phyloP scores from a whole-genome alignment of 495 filamentous ascomycete genomes.

The Podospora fimiseda region DNA sequence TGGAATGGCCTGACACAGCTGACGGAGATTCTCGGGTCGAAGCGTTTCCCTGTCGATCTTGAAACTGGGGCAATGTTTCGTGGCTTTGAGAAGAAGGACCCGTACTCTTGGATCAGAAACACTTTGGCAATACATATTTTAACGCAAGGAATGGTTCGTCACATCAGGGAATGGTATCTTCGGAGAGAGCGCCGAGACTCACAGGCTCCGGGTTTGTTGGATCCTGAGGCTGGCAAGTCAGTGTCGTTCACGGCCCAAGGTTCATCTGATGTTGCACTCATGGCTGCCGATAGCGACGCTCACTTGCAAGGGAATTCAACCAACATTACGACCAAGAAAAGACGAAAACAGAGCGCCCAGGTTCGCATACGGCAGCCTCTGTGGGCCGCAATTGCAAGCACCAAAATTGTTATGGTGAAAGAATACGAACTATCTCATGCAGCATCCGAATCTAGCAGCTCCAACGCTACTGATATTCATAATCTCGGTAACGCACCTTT shows the following conservation, averaged over 20 bases:
- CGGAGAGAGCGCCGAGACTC: constrained; percentile 46
- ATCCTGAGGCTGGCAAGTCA: constrained; percentile 45
- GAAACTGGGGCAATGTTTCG: constrained; percentile 34
- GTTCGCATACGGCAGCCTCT: constrained; percentile 86
- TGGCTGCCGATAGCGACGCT: constrained; percentile 42
- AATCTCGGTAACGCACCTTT: constrained; percentile 77
- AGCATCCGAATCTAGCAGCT: constrained; percentile 62
- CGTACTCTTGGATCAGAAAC: constrained; percentile 49
- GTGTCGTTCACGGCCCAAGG: constrained; percentile 23
- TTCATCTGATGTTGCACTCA: constrained; percentile 35
- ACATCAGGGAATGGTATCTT: constrained; percentile 54
- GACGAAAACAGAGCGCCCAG: constrained; percentile 79
- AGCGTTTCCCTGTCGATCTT: constrained; percentile 31
- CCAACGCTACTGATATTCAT: constrained; percentile 68
- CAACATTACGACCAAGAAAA: constrained; percentile 61
- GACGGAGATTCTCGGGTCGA: constrained; percentile 36
- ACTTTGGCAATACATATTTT: constrained; percentile 82
- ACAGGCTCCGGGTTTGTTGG: constrained; percentile 36
- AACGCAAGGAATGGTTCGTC: constrained; percentile 67
- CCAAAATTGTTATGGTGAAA: constrained; percentile 87
- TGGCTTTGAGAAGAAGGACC: constrained; percentile 42
- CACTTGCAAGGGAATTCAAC: constrained; percentile 23
- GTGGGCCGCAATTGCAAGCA: constrained; percentile 90
- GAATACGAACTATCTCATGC: constrained; percentile 85
- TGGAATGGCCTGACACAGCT: constrained; percentile 38